phyloP scores from a whole-genome alignment of 163 green algal species.

The Scenedesmus sp. region DNA sequence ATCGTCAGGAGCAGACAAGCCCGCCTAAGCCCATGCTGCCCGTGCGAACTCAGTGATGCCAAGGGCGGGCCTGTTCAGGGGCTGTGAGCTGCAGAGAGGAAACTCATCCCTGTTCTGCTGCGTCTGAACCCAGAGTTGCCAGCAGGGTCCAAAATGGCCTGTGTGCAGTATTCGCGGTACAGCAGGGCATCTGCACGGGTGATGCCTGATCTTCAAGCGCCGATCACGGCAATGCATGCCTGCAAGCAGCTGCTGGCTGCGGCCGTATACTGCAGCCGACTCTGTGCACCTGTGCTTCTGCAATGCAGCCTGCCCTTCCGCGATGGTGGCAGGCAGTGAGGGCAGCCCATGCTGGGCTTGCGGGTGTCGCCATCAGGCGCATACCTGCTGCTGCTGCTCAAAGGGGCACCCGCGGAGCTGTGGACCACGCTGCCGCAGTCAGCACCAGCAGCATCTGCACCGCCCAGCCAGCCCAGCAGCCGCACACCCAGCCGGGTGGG shows the following conservation, averaged over 20 bases:
- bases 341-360: constrained; percentile 72
- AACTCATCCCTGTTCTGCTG: too few species aligned
- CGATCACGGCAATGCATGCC: neutral
- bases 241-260: neutral
- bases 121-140: too few species aligned
- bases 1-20: too few species aligned
- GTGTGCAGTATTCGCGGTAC: too few species aligned
- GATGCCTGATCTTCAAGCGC: too few species aligned
- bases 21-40: too few species aligned
- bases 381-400: constrained; percentile 87
- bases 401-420: constrained; percentile 76
- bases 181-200: too few species aligned
- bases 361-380: constrained; percentile 75
- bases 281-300: neutral
- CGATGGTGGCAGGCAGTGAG: constrained; percentile 58
- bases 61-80: too few species aligned
- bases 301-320: constrained; percentile 65
- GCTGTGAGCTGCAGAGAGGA: too few species aligned
- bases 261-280: neutral
- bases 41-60: too few species aligned
- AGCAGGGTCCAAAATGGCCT: too few species aligned
- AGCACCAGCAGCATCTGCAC: neutral
- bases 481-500: neutral
- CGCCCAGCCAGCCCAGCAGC: neutral
- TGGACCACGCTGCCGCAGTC: constrained; percentile 58